Percentiles rank a stretch among this genome's conserved stretches.
Evolutionary conservation across 1,139 yeast genomes (phyloP).

Genomic region (Pichia sorboxylosa): DNA sequence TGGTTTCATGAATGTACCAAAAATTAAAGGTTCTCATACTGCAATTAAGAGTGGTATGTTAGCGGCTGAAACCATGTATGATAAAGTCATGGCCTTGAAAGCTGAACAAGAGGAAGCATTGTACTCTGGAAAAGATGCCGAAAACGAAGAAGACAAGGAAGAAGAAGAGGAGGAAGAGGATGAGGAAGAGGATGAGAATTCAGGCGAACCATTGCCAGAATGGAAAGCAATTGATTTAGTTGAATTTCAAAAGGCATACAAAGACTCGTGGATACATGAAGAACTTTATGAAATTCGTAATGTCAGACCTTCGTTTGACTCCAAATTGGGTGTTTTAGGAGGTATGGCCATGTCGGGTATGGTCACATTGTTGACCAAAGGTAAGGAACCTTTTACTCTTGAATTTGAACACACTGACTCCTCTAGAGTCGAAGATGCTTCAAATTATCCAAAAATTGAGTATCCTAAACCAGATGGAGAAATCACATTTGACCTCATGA

Average conservation of each 20-base stretch:
- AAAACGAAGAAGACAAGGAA: constrained; percentile 26
- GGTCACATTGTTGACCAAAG: constrained; percentile 67
- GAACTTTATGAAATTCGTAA: constrained; percentile 79
- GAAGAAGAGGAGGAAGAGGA: constrained; percentile 39
- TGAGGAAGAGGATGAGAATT: constrained; percentile 29
- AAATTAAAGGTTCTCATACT: constrained; percentile 95
- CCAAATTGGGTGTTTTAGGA: constrained; percentile 58
- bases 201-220: constrained; percentile 23
- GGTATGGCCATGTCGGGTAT: constrained; percentile 80
- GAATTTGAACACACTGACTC: constrained; percentile 64
- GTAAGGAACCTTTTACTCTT: constrained; percentile 82
- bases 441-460: constrained; percentile 53
- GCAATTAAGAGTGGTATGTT: constrained; percentile 92
- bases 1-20: constrained; percentile 93
- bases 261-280: constrained; percentile 73
- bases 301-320: constrained; percentile 79
- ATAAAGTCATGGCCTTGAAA: constrained; percentile 33
- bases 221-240: constrained; percentile 38
- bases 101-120: constrained; percentile 33
- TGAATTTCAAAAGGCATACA: constrained; percentile 51
- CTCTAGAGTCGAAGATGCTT: constrained; percentile 55
- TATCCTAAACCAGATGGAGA: constrained; percentile 93
- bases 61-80: constrained; percentile 79
- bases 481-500: constrained; percentile 78
- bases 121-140: constrained; percentile 12